phyloP scores from a whole-genome alignment of 2,329 filamentous ascomycete genomes.

The Ophiosphaerella narmari region DNA sequence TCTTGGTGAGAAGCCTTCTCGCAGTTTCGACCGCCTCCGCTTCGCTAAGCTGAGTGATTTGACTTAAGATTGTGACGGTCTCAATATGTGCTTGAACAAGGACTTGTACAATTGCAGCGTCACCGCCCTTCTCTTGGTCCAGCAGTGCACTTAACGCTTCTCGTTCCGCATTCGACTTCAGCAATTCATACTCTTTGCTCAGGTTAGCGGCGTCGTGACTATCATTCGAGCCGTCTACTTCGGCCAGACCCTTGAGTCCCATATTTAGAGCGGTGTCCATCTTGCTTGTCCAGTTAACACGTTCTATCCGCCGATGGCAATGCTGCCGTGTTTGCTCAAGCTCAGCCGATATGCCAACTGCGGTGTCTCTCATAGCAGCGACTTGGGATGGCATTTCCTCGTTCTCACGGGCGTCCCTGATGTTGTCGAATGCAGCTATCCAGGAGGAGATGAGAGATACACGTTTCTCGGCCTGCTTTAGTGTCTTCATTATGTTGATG shows the following conservation, averaged over 20 bases:
- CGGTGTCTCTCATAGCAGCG: slow-evolving; percentile 79
- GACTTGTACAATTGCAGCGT: slow-evolving; percentile 77
- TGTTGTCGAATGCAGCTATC: slow-evolving; percentile 87
- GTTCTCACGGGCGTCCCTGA: slow-evolving; percentile 73
- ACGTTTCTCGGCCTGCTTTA: slow-evolving; percentile 80
- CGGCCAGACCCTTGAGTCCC: slow-evolving; percentile 76
- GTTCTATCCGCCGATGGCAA: slow-evolving; percentile 81
- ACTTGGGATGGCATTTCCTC: slow-evolving; percentile 66
- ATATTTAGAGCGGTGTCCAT: slow-evolving; percentile 88
- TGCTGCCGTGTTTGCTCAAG: slow-evolving; percentile 89
- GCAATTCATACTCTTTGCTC: slow-evolving; percentile 79
- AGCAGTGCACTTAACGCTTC: slow-evolving; percentile 77
- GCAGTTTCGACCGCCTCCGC: slow-evolving; percentile 81
- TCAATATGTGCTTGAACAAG: slow-evolving; percentile 91
- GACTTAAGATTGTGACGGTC: slow-evolving; percentile 79
- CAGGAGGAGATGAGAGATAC: slow-evolving; percentile 87
- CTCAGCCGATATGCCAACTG: slow-evolving; percentile 85
- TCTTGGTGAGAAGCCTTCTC: slow-evolving; percentile 73
- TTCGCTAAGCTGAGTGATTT: slow-evolving; percentile 81
- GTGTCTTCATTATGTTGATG: slow-evolving; percentile 76
- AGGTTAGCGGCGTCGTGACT: slow-evolving; percentile 72
- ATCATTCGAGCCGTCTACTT: slow-evolving; percentile 68
- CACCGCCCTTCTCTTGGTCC: slow-evolving; percentile 82
- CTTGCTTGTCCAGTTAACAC: slow-evolving; percentile 82
- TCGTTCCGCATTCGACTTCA: slow-evolving; percentile 80